These are phyloP conservation scores for Pouteria glomerata DNA, from an alignment of 148 eudicot genomes.

Conservation along the genomic window DNA sequence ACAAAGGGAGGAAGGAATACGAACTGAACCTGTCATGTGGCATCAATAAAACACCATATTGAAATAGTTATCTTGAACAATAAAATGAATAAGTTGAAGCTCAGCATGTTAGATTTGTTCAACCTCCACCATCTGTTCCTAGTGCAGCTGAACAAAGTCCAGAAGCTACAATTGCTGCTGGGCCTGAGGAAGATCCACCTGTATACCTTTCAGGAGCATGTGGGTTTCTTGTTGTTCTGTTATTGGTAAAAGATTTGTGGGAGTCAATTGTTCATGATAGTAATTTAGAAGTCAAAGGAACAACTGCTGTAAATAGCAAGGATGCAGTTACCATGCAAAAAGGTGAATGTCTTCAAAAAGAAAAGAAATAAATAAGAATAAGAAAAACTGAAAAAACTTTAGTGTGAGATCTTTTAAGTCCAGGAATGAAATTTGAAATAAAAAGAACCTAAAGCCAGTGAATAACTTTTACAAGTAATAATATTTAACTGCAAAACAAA, in stretches of 20 bases:
- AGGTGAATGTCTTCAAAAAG: neutral
- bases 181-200: slow-evolving; percentile 99
- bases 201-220: slow-evolving; percentile 88
- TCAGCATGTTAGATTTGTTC: slow-evolving; percentile 15
- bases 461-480: neutral
- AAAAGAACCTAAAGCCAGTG: neutral
- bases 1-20: slow-evolving; percentile 97
- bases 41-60: slow-evolving; percentile 11
- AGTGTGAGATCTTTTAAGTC: neutral
- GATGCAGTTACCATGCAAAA: neutral
- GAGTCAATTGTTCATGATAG: neutral
- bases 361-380: neutral
- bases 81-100: neutral
- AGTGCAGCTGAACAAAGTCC: slow-evolving; percentile 95
- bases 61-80: neutral
- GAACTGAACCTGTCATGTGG: slow-evolving; percentile 73
- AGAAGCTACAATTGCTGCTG: slow-evolving; percentile 94
- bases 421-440: neutral
- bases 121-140: slow-evolving; percentile 99
- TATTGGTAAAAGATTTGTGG: slow-evolving; percentile 6
- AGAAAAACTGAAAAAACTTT: neutral
- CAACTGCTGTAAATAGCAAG: neutral
- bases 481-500: neutral
- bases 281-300: neutral
- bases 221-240: slow-evolving; percentile 92